These are phyloP conservation scores for Rhynchospora pubera DNA, from an alignment of 176 grass and related monocot species.

Conservation along the genomic window DNA sequence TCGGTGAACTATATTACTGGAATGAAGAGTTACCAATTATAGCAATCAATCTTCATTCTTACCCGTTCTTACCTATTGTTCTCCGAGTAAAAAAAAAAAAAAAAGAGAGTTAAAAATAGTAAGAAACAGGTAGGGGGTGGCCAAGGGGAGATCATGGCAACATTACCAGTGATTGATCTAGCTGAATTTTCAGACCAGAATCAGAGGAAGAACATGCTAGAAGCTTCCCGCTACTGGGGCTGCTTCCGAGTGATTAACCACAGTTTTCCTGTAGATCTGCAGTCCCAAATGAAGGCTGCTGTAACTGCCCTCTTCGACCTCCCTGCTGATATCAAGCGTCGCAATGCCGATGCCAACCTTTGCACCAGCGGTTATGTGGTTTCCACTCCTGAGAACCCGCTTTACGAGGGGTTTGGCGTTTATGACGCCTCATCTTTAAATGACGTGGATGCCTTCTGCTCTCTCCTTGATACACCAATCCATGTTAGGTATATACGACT, in stretches of 20 bases:
- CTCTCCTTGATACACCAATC: slow-evolving; percentile 42
- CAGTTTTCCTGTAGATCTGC: slow-evolving; percentile 25
- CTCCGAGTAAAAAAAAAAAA: too few species aligned
- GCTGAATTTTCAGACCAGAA: neutral
- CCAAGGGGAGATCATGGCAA: neutral
- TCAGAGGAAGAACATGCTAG: neutral
- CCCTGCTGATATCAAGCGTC: slow-evolving; percentile 61
- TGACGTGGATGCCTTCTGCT: slow-evolving; percentile 65
- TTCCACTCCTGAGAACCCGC: slow-evolving; percentile 44
- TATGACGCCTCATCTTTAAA: slow-evolving; percentile 31
- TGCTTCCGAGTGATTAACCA: slow-evolving; percentile 55
- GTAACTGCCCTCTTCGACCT: slow-evolving; percentile 64
- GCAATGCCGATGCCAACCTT: slow-evolving; percentile 47
- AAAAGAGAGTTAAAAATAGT: too few species aligned
- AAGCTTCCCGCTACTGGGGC: neutral
- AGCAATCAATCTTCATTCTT: too few species aligned
- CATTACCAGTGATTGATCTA: neutral
- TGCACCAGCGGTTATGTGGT: slow-evolving; percentile 57
- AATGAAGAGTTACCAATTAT: too few species aligned
- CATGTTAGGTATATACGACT: slow-evolving; percentile 18
- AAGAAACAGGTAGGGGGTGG: too few species aligned
- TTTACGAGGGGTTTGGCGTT: slow-evolving; percentile 67
- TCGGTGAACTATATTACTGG: too few species aligned
- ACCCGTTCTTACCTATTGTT: too few species aligned
- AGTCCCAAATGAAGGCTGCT: slow-evolving; percentile 65